These are phyloP conservation scores for Linanthus parryae DNA, from an alignment of 148 eudicot species.

Conservation along the genomic window DNA sequence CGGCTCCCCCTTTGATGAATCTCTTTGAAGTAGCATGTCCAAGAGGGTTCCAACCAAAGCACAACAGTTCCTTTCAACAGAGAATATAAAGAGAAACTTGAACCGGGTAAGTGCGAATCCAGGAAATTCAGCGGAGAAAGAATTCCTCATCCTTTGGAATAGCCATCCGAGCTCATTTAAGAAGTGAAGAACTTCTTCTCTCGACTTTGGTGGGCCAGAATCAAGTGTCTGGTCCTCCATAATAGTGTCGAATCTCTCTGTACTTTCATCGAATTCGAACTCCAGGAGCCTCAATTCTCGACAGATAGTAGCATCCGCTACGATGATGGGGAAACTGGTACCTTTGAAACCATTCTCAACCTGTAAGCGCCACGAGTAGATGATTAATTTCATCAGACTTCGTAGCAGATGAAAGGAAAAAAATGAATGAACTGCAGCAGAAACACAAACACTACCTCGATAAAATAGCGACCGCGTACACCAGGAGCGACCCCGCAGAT, in stretches of 20 bases:
- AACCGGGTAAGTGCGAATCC: constrained; percentile 24
- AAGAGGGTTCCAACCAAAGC: constrained; percentile 39
- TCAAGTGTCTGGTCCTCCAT: constrained; percentile 10
- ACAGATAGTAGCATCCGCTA: constrained; percentile 66
- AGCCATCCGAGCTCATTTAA: constrained; percentile 57
- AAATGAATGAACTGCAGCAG: not conserved
- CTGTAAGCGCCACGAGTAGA: constrained; percentile 32
- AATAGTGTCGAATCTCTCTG: constrained; percentile 13
- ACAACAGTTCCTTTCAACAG: constrained; percentile 44
- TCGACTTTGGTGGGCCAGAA: constrained; percentile 14
- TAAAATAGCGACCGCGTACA: constrained; percentile 61
- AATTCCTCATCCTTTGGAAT: constrained; percentile 33
- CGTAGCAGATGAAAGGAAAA: too few relatives aligned
- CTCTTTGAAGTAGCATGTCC: constrained; percentile 28
- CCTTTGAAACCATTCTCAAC: constrained; percentile 73
- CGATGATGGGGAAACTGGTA: constrained; percentile 60
- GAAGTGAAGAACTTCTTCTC: constrained; percentile 36
- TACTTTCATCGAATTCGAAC: constrained; percentile 33
- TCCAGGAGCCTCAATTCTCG: constrained; percentile 68
- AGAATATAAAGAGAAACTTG: constrained; percentile 29
- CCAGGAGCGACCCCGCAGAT: constrained; percentile 28
- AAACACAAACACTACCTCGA: constrained; percentile 44
- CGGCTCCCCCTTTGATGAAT: constrained; percentile 15
- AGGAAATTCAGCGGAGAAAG: constrained; percentile 18
- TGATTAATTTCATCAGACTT: too few relatives aligned